Evolutionary conservation across 2,329 filamentous ascomycete species (phyloP), one percentile per base, ranked within the genome.

Genomic region (Aspergillus intermedius): DNA sequence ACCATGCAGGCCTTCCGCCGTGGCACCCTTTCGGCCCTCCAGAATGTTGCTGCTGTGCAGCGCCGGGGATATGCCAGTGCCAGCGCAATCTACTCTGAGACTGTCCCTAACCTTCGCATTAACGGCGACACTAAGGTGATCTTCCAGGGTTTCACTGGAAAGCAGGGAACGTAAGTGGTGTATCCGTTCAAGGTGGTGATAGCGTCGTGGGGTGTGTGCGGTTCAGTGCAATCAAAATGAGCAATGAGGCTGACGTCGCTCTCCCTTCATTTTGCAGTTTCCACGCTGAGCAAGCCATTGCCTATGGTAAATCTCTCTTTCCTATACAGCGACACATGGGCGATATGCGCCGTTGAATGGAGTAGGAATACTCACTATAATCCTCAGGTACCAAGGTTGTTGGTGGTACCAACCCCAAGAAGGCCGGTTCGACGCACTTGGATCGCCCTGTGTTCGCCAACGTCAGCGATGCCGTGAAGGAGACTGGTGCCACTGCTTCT

Each of bases 391-490:
- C 93, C 64, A 91, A 95, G 71, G 89, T 98, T 60, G 90, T 98
- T 60, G 93, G 93, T 72, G 93, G 93, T 69, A 97, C 91, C 67
- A 97, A 97, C 79, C 93, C 93, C 69, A 97, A 95, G 82, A 98
- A 98, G 80, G 93, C 93, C 59, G 93, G 93, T 67, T 76, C 82
- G 64, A 85, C 83, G 69, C 93, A 98, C 74, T 83, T 98, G 55
- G 89, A 84, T 69, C 86, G 87, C 61, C 93, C 93, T 51, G 93
- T 98, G 66, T 98, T 97, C 75, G 87, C 83, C 64, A 91, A 81
- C 63, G 93, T 98, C 60, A 75, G 76, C 61, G 90, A 98, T 48
- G 93, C 88, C 56, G 83, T 95, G 58, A 93, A 91, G 79, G 77
- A 90, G 74, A 94, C 89, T 45, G 88, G 89, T 66, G 91, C 93